Evolutionary conservation across 352 stramenopile genomes (phyloP), one percentile per base, ranked within the genome.

Genomic region (Saprolegnia parasitica): DNA sequence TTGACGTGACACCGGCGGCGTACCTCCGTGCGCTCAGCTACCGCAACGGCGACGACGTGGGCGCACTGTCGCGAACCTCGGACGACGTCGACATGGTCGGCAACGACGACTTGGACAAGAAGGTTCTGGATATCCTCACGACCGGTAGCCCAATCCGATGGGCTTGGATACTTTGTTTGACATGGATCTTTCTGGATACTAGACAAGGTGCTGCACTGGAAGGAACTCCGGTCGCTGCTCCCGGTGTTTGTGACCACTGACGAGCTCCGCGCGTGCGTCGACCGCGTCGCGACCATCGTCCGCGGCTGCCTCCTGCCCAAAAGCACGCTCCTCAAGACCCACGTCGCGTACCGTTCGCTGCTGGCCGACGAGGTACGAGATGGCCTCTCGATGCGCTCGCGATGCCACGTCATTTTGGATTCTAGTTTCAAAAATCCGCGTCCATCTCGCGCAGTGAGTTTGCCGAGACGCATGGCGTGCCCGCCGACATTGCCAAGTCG

Each of bases 11-110:
- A 4, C 56, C 81, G 0, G 76, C 81, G 0, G 78, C 89, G 68
- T 94, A 92, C 71, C 78, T 94, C 5, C 83, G 86, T 63, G 82
- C 86, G 11, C 70, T 93, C 71, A 83, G 85, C 18, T 93, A 93
- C 65, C 83, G 85, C 21, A 74, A 73, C 39, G 75, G 74, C 71
- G 52, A 65, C 8, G 72, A 83, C 39, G 76, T 77, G 20, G 8
- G 42, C 42, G 10, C 42, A 56, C 72, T 3, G 60, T 13, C 72
- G 52, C 37, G 65, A 6, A 67, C 58, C 54, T 26, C 63, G 49
- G 71, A 73, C 26, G 67, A 76, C 10, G 32, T 67, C 56, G 35
- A 63, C 13, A 68, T 66, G 1, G 73, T 71, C 60, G 60, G 46
- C 68, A 73, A 50, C 50, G 72, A 24, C 49, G 37, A 66, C 24